Conservation (phyloP, 345 rosid genomes). For the Reutealis trisperma region DNA sequence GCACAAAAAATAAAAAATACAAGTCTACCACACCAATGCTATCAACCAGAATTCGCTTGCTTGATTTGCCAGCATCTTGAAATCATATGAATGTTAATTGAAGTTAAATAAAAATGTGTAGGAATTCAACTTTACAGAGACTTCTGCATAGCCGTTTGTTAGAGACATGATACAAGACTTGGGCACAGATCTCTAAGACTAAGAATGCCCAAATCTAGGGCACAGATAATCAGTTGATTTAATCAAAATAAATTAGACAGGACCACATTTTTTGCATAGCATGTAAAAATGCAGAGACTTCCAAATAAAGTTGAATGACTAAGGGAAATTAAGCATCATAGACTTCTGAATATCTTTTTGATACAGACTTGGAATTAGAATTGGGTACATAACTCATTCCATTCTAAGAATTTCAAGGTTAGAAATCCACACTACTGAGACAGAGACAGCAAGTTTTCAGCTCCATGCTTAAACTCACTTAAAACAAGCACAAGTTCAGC, state of each 20-base stretch:
- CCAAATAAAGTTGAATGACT: constrained; percentile 17
- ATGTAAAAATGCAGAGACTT: not conserved
- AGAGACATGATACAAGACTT: not conserved
- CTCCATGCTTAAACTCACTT: constrained; percentile 17
- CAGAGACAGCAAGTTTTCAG: constrained; percentile 12
- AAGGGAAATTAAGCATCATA: constrained; percentile 10
- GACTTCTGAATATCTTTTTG: constrained; percentile 12
- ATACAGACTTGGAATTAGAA: constrained; percentile 22
- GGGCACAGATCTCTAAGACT: not conserved
- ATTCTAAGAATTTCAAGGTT: constrained; percentile 19
- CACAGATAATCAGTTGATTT: not conserved
- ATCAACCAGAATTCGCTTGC: too few species aligned
- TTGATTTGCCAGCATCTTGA: too few species aligned
- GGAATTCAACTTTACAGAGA: not conserved
- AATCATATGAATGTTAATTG: too few species aligned
- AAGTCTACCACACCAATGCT: too few species aligned
- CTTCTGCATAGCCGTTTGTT: not conserved
- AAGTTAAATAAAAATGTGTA: not conserved
- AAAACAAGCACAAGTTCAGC: constrained; percentile 58
- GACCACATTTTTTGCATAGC: not conserved
- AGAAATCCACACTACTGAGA: constrained; percentile 22
- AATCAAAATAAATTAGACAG: not conserved
- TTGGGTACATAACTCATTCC: not conserved
- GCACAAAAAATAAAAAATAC: too few species aligned
- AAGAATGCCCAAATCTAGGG: not conserved